A percentile compares a stretch with the other conserved stretches of the same genome.
phyloP scores from a whole-genome alignment of 2,329 filamentous ascomycete genomes.

The Ceratocystis smalleyi region DNA sequence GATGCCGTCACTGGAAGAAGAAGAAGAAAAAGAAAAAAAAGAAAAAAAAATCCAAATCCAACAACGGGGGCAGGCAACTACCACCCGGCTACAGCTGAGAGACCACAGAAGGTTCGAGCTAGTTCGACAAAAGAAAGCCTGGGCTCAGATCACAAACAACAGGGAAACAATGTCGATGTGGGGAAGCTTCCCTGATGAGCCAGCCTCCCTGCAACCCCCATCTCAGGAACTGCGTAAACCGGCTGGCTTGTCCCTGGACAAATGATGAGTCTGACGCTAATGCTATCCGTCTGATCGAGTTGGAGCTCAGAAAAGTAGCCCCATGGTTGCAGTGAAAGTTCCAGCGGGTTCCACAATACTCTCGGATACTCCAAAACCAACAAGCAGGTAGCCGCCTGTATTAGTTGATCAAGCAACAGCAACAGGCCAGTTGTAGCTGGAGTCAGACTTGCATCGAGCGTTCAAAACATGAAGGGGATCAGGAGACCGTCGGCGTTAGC shows the following conservation, averaged over 20 bases:
- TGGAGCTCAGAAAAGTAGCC: not conserved
- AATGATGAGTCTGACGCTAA: not conserved
- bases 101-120: not conserved
- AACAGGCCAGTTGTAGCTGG: not conserved
- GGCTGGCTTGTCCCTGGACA: not conserved
- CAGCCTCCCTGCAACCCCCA: not conserved
- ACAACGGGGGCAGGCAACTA: not conserved
- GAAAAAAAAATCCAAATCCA: not conserved
- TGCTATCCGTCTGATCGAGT: not conserved
- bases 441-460: not conserved
- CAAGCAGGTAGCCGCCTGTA: not conserved
- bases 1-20: not conserved
- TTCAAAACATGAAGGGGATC: not conserved
- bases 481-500: not conserved
- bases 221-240: not conserved
- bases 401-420: not conserved
- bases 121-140: not conserved
- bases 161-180: not conserved
- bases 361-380: not conserved
- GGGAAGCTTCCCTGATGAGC: not conserved
- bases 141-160: no score
- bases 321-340: not conserved
- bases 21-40: no score
- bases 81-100: not conserved
- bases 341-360: not conserved